Base-by-base conservation (phyloP, 2,329 filamentous ascomycete species). In the Hypoxylon sp. region DNA sequence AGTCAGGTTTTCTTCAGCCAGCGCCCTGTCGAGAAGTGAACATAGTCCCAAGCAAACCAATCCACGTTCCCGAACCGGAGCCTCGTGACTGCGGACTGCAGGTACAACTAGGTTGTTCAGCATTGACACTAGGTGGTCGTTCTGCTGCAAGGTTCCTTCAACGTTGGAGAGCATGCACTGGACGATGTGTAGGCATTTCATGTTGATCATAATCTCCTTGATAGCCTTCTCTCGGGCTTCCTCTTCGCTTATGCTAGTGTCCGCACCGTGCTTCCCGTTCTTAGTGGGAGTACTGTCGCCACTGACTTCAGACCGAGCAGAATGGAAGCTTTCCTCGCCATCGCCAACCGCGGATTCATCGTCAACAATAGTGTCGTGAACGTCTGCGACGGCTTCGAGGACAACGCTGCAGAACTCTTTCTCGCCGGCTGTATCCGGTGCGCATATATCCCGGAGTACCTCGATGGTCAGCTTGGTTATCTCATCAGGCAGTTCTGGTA, bases 111-210 rank as follows among this genome's bases (percentile, higher is more conserved):
- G 86, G 70, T 96, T 98, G 82, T 99, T 98, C 52, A 99, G 85
- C 91, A 98, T 97, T n/a, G 92, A 92, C 3, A 97, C 93, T n/a
- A 98, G 82, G 75, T 97, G 91, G 61, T 91, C 90, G 76, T 97
- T 97, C 71, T 94, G 88, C 79, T 97, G 94, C 37, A 98, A 83
- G 74, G 92, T 92, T 65, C 93, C 93, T 56, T 92, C 87, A 8
- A 99, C 93, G 75, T 98, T 97, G 76, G 96, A 90, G 54, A 99
- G 86, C 92, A 98, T 97, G 83, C 94, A 98, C 78, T 97, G 93
- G 25, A 96, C 94, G 71, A 99, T 97, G 76, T 97, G 92, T 67
- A 99, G 85, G 78, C 96, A 98, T 81, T 98, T 98, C 88, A 97
- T 94, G 82, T 98, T 98, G 78, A 98, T 91, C 83, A 97, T 90